Evolutionary conservation across 805 yeast species (phyloP), one percentile per base, ranked within the genome.

Genomic region (Pichia deserticola): DNA sequence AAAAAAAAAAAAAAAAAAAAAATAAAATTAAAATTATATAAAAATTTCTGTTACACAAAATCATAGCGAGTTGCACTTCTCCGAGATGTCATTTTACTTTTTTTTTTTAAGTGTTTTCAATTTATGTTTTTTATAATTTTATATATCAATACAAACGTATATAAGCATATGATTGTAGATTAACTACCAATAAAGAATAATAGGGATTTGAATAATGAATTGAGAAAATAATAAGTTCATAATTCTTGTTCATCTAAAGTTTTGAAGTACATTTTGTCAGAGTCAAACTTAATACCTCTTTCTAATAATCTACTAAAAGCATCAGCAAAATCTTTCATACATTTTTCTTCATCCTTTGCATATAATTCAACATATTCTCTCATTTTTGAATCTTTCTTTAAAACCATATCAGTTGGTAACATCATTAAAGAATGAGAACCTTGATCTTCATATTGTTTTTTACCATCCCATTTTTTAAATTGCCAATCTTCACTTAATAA

Each of bases 181-280:
- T n/a, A n/a, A n/a, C n/a, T n/a, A n/a, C n/a, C 3, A 20, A 20
- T 20, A 20, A 20, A 20, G 20, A 20, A 20, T 20, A 20, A 20
- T 20, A 20, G 3, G 20, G 20, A 20, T 20, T 20, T 20, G 20
- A 20, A 20, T 20, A 30, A 30, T 30, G 7, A 30, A 30, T 30
- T 30, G 9, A 30, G 2, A 7, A 30, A 30, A 7, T 2, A 30
- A 30, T 30, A 3, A 30, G 32, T 30, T 9, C 9, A 27, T 34
- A n/a, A 40, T 34, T 70, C 79, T 70, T 84, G 89, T 46, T 84
- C 89, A 39, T 84, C 89, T 51, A 86, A 68, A 36, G 92, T 82
- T 65, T 81, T 74, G 67, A 84, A 83, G 42, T 61, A 61, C 59
- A 71, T 70, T n/a, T 67, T 67, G 54, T 71, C 64, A 32, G 72